phyloP scores from a whole-genome alignment of 2,329 filamentous ascomycete genomes.

The Thielaviopsis ethacetica region DNA sequence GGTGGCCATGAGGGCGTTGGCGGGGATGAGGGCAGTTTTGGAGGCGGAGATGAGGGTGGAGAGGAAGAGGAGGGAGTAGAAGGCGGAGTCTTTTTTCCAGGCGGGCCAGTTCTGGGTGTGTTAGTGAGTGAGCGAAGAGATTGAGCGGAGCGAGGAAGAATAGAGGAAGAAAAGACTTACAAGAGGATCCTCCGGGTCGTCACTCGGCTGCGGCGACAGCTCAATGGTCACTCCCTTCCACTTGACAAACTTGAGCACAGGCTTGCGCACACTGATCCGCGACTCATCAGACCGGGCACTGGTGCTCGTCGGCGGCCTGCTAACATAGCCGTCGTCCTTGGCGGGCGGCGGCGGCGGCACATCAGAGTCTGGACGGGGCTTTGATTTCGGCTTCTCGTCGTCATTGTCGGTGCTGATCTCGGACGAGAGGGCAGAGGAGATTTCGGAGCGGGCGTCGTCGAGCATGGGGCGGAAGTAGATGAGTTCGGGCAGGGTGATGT shows the following conservation, averaged over 20 bases:
- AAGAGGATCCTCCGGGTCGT: slow-evolving; percentile 36
- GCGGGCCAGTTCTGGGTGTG: slow-evolving; percentile 30
- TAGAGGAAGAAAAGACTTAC: no score
- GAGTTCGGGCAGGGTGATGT: not conserved
- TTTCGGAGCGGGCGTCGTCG: not conserved
- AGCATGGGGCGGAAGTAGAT: slow-evolving; percentile 1
- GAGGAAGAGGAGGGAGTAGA: slow-evolving; percentile 29
- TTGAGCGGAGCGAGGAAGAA: no score
- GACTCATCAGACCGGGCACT: not conserved
- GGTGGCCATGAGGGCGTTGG: slow-evolving; percentile 27
- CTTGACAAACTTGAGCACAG: slow-evolving; percentile 12
- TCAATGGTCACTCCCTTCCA: slow-evolving; percentile 23
- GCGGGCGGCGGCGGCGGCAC: slow-evolving; percentile 9
- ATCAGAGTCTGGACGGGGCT: not conserved
- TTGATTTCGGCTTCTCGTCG: no score
- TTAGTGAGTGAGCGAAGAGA: no score
- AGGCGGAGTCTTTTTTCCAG: slow-evolving; percentile 35
- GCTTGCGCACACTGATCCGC: not conserved
- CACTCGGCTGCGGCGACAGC: slow-evolving; percentile 38
- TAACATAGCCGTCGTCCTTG: slow-evolving; percentile 8
- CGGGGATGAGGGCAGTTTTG: slow-evolving; percentile 35
- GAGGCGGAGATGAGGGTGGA: slow-evolving; percentile 31
- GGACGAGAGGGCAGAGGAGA: not conserved
- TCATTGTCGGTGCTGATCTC: not conserved
- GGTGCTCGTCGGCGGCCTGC: not conserved